These are phyloP conservation scores for Fonsecaea monophora DNA, from an alignment of 2,329 filamentous ascomycete genomes.

Conservation along the genomic window DNA sequence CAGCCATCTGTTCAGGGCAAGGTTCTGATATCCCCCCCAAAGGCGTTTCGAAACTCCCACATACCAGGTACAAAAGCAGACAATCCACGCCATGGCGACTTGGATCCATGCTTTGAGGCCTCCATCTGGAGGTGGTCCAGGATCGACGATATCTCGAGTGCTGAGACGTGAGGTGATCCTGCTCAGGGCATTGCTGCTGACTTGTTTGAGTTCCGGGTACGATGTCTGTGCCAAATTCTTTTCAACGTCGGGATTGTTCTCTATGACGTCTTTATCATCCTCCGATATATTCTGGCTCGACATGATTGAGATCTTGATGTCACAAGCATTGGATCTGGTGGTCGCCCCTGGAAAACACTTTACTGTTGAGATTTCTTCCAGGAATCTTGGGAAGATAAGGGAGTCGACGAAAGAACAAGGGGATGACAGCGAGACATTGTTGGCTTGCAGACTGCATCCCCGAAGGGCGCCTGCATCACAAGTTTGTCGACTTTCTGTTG, in stretches of 20 bases:
- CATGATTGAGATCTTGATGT: conserved; percentile 21
- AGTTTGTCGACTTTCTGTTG: neutral
- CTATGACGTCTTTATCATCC: conserved; percentile 30
- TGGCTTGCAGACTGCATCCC: conserved; percentile 12
- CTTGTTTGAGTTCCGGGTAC: conserved; percentile 23
- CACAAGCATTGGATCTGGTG: conserved; percentile 2
- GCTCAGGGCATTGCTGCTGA: conserved; percentile 32
- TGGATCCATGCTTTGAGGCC: conserved; percentile 64
- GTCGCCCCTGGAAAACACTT: neutral
- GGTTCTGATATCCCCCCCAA: neutral
- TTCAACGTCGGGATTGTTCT: conserved; percentile 6
- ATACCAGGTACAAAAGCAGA: conserved; percentile 64
- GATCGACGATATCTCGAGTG: conserved; percentile 33
- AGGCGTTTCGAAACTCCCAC: neutral
- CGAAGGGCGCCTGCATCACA: conserved; percentile 15
- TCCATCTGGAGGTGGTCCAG: conserved; percentile 35
- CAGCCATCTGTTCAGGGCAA: neutral
- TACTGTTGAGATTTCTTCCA: neutral
- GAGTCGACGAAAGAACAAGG: neutral
- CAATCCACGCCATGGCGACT: conserved; percentile 58
- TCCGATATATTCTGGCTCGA: conserved; percentile 28
- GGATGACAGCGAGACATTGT: neutral
- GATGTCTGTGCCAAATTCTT: conserved; percentile 13
- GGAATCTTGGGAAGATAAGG: neutral
- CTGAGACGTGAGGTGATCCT: conserved; percentile 31